Evolutionary conservation across 2,329 filamentous ascomycete genomes (phyloP).

Genomic region (Trichoderma lentiforme): DNA sequence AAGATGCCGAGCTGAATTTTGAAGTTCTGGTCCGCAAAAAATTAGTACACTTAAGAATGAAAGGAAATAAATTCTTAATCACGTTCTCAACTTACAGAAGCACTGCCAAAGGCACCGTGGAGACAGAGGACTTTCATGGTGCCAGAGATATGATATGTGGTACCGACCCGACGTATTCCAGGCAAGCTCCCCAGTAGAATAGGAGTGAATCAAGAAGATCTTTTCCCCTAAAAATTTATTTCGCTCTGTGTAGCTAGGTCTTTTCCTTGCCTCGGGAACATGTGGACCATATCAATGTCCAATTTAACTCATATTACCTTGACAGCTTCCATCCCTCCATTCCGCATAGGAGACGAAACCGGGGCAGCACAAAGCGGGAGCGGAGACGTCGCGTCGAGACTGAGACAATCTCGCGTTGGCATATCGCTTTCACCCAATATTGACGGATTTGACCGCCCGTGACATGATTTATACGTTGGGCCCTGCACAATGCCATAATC

Average conservation of each 20-base stretch:
- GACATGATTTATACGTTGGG: neutral
- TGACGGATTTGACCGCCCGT: neutral
- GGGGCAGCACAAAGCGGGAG: neutral
- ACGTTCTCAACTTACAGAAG: constrained; percentile 29
- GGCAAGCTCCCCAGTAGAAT: neutral
- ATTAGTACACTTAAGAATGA: neutral
- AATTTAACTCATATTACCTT: neutral
- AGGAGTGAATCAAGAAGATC: too few relatives aligned
- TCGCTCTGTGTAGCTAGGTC: neutral
- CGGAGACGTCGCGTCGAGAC: neutral
- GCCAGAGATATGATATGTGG: neutral
- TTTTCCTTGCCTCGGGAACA: neutral
- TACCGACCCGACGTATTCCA: neutral
- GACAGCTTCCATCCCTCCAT: neutral
- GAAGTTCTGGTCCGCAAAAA: constrained; percentile 44
- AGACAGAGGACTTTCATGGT: constrained; percentile 56
- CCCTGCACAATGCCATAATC: neutral
- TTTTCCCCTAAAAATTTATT: neutral
- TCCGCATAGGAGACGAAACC: neutral
- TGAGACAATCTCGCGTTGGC: neutral
- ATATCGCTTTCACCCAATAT: neutral
- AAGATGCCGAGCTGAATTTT: constrained; percentile 48
- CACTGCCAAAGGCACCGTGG: constrained; percentile 56
- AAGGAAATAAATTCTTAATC: neutral
- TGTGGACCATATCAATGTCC: neutral